phyloP scores from a whole-genome alignment of 345 rosid genomes.

The Eucalyptus polyanthemos region DNA sequence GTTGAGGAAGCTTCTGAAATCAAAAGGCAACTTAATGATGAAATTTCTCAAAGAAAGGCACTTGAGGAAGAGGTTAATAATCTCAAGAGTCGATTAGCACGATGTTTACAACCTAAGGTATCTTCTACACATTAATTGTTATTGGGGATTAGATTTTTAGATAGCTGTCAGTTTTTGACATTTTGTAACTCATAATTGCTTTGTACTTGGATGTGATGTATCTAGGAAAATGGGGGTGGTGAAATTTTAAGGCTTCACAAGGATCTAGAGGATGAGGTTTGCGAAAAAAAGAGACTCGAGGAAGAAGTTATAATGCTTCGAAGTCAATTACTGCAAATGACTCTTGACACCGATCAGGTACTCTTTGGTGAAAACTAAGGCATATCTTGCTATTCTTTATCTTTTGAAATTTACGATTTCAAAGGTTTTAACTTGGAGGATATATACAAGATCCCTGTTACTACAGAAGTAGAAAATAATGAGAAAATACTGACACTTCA shows the following conservation, averaged over 20 bases:
- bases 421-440: not conserved
- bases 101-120: conserved; percentile 54
- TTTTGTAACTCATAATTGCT: not conserved
- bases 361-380: not conserved
- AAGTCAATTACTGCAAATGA: conserved; percentile 78
- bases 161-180: not conserved
- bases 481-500: not conserved
- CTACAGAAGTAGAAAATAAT: not conserved
- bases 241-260: conserved; percentile 64
- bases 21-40: conserved; percentile 53
- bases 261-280: conserved; percentile 69
- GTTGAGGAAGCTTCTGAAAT: conserved; percentile 40
- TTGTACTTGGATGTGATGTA: not conserved
- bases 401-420: not conserved
- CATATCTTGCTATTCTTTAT: not conserved
- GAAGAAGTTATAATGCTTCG: conserved; percentile 60
- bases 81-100: conserved; percentile 52
- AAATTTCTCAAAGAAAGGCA: conserved; percentile 56
- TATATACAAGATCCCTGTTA: not conserved
- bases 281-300: conserved; percentile 74
- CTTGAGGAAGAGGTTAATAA: conserved; percentile 72
- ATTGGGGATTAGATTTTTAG: not conserved
- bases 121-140: conserved; percentile 1
- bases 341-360: conserved; percentile 95
- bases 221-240: conserved; percentile 52